Base-by-base conservation (phyloP, 192 early-diverging fungal genomes). In the Linnemannia zychae region DNA sequence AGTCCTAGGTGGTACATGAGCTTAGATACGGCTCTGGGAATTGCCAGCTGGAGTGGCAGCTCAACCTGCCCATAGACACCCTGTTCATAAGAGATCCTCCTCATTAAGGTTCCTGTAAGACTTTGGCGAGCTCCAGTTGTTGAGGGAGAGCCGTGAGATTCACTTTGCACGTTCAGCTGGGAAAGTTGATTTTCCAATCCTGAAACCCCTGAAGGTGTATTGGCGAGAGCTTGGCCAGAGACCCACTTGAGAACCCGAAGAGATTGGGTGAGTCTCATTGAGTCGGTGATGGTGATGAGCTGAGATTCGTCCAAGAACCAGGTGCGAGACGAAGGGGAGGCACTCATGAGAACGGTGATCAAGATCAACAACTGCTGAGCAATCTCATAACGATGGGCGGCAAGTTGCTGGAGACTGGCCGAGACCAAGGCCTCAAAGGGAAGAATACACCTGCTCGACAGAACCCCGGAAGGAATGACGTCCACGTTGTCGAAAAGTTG, bases 1-100 rank as follows among this genome's bases (percentile, higher is more conserved):
- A 85, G 50, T 17, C 77, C 78, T 34, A 85, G 49, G 16, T 57
- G 50, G 63, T 85, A 73, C 18, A 85, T 46, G 24, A 85, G 72
- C 33, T 63, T 85, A n/a, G 83, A 79, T 13, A 85, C 83, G 17
- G 78, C 83, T 9, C 83, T 67, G 22, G 83, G 83, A 24, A 85
- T 76, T 7, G 83, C 83, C 16, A 85, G 47, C 40, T 72, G 75
- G 18, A 85, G 74, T 18, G 83, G 83, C 34, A 79, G 79, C 20
- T 85, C 83, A 11, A 79, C 72, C n/a, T 70, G 36, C 31, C 83
- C 78, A 15, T 78, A 76, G n/a, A 69, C 79, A 6, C 66, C 53
- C 9, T 67, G 34, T n/a, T 46, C 40, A 18, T 74, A 53, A 6
- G 68, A 44, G 73, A 85, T 66, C 22, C 77, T 50, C 60, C 68